Conservation (phyloP, 441 rosid genomes). For the Eugenia klotzschiana region DNA sequence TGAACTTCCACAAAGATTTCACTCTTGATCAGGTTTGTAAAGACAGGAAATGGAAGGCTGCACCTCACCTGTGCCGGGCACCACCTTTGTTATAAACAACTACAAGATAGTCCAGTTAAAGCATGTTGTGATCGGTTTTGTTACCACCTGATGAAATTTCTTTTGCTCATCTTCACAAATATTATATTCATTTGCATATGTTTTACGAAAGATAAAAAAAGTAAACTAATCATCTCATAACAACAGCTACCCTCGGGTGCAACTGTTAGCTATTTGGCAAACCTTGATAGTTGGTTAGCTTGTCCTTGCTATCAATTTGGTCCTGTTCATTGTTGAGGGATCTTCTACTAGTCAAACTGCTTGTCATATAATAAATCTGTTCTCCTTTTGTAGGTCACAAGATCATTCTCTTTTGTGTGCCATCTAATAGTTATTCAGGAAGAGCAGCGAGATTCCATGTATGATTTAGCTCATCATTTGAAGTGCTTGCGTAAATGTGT, state of each 20-base stretch:
- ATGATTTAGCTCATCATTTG: constrained; percentile 41
- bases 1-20: constrained; percentile 65
- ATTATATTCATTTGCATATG: background rate
- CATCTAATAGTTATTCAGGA: constrained; percentile 78
- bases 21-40: constrained; percentile 60
- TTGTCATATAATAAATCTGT: background rate
- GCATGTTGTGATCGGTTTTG: background rate
- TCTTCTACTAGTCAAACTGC: background rate
- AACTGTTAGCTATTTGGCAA: background rate
- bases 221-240: background rate
- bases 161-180: background rate
- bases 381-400: constrained; percentile 34
- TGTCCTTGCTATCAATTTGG: background rate
- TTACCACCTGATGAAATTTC: background rate
- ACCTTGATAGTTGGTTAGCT: background rate
- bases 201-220: background rate
- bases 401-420: constrained; percentile 65
- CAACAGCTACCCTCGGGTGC: background rate
- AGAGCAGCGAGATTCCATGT: constrained; percentile 55
- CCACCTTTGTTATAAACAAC: background rate
- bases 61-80: background rate
- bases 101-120: background rate
- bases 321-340: background rate
- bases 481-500: constrained; percentile 31
- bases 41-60: background rate